Conservation (phyloP, 805 yeast genomes). For the Pichia cephalocereana region DNA sequence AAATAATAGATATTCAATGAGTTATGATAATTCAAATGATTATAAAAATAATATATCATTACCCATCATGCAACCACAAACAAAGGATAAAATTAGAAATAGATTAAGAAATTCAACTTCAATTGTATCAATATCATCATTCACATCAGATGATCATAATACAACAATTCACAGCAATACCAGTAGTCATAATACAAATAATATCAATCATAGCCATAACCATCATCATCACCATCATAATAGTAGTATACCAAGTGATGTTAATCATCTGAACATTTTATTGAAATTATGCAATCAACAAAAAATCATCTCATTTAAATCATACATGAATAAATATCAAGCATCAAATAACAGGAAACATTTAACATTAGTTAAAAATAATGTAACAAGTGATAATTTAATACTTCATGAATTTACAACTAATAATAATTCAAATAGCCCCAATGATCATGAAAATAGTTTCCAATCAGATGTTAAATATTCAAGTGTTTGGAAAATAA, state of each 20-base stretch:
- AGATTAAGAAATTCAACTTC: slow-evolving; percentile 45
- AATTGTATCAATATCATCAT: slow-evolving; percentile 32
- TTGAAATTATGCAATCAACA: slow-evolving; percentile 29
- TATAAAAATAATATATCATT: slow-evolving; percentile 39
- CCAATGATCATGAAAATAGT: slow-evolving; percentile 23
- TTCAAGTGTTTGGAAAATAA: slow-evolving; percentile 35
- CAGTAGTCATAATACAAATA: not conserved
- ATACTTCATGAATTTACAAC: slow-evolving; percentile 31
- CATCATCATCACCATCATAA: slow-evolving; percentile 6
- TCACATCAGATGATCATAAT: slow-evolving; percentile 8
- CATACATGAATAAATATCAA: slow-evolving; percentile 20
- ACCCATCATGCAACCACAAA: slow-evolving; percentile 48
- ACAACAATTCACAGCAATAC: not conserved
- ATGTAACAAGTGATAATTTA: not conserved
- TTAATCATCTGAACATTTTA: slow-evolving; percentile 26
- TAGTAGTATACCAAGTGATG: slow-evolving; percentile 26
- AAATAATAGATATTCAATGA: slow-evolving; percentile 2
- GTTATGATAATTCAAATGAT: slow-evolving; percentile 12
- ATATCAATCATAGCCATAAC: slow-evolving; percentile 8
- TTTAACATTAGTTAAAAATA: slow-evolving; percentile 2
- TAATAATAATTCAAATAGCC: slow-evolving; percentile 24
- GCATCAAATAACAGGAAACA: slow-evolving; percentile 6
- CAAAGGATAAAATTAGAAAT: slow-evolving; percentile 44
- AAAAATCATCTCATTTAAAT: slow-evolving; percentile 24
- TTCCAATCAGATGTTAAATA: slow-evolving; percentile 14